Evolutionary conservation across 179 eudicot species (phyloP), one percentile per base, ranked within the genome.

Genomic region (Actinidia arguta): DNA sequence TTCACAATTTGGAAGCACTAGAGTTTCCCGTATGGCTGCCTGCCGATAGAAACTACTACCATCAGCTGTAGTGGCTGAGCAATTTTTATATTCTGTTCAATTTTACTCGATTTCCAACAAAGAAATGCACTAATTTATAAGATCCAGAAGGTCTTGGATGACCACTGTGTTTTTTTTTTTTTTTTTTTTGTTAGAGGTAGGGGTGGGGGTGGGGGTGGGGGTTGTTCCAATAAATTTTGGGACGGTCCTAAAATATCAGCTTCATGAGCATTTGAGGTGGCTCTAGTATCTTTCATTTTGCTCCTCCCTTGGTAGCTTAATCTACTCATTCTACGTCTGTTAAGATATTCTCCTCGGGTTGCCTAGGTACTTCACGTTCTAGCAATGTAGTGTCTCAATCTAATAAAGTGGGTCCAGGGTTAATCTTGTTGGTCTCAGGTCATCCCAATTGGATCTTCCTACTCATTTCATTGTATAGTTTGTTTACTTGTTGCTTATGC

Each of bases 1-100:
- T 85, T 95, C 98, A 81, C 87, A 90, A 82, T 95, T 93, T 67
- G 99, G 99, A 79, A 92, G 90, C 39, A 96, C 99, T 81, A 95
- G 58, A 56, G 93, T 84, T 77, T 95, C 98, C 63, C 92, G 93
- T 54, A 96, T 93, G 47, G 94, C 89, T 44, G 93, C 86, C 99
- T 96, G 95, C 85, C 84, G 78, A 44, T 51, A 48, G 13, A 76
- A 50, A 71, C 51, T 50, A 69, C 59, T 17, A 50, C 46, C 68
- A 83, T 62, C 61, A 82, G 48, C 42, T 31, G 10, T 31, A 74
- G 75, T 20, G 31, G 75, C 36, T 55, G 10, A 66, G 61, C 47
- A 47, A 62, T 44, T 44, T 68, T 20, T 48, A 56, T 56, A 59
- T 50, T 6, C 11, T 4, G 13, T n/a, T 39, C 54, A 44, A 17